Evolutionary conservation across 2,329 filamentous ascomycete genomes (phyloP).

Genomic region (Emmonsiellopsis sp.): DNA sequence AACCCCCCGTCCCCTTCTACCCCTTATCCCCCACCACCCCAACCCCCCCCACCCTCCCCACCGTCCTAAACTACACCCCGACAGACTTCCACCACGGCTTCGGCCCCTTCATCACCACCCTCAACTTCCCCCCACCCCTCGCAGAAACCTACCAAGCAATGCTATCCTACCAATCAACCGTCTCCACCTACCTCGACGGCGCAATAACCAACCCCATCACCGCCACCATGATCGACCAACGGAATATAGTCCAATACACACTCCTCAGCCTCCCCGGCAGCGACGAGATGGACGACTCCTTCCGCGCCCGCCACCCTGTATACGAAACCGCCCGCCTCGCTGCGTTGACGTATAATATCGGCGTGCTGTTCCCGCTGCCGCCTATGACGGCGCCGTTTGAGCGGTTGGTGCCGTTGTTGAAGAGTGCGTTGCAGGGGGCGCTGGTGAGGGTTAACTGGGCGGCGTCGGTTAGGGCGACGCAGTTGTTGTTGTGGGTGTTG

Average conservation of each 20-base stretch:
- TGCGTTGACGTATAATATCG: slow-evolving; percentile 24
- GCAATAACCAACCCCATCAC: slow-evolving; percentile 12
- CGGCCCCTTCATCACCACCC: slow-evolving; percentile 12
- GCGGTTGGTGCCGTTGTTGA: slow-evolving; percentile 18
- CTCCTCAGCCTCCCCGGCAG: slow-evolving; percentile 22
- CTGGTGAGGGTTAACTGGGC: neutral
- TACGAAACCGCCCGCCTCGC: slow-evolving; percentile 27
- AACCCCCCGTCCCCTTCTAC: neutral
- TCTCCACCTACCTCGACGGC: slow-evolving; percentile 17
- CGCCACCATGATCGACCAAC: slow-evolving; percentile 24
- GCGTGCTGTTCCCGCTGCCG: slow-evolving; percentile 29
- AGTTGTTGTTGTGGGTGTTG: neutral
- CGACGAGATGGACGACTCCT: slow-evolving; percentile 10
- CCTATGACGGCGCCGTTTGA: slow-evolving; percentile 24
- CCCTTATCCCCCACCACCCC: neutral
- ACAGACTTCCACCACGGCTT: slow-evolving; percentile 19
- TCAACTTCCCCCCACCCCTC: slow-evolving; percentile 22
- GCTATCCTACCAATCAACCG: slow-evolving; percentile 22
- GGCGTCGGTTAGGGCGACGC: neutral
- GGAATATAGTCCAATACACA: slow-evolving; percentile 27
- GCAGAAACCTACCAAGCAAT: slow-evolving; percentile 24
- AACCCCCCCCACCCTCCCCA: slow-evolving; percentile 2
- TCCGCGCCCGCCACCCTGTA: slow-evolving; percentile 16
- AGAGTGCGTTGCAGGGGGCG: slow-evolving; percentile 13
- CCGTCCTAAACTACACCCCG: slow-evolving; percentile 16